Conservation (phyloP, 2,329 filamentous ascomycete genomes). For the Phyllosticta ampelicida region DNA sequence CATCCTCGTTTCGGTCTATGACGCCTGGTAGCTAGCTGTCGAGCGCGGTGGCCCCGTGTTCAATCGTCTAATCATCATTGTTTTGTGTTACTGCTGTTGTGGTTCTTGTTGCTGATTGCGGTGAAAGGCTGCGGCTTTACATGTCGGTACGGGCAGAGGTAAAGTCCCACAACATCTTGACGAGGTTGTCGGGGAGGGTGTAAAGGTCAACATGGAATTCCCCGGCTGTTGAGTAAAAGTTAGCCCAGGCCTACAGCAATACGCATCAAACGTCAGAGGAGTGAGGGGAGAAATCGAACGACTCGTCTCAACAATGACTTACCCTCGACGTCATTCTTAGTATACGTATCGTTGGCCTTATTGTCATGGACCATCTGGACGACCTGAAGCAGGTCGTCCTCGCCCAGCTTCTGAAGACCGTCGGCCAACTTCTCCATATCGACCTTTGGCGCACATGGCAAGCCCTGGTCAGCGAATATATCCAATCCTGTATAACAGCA, state of each 20-base stretch:
- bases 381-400: constrained; percentile 88
- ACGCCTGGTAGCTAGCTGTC: too few relatives aligned
- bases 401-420: constrained; percentile 73
- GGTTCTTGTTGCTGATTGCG: too few relatives aligned
- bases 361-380: constrained; percentile 98
- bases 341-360: constrained; percentile 88
- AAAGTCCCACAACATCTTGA: constrained; percentile 95
- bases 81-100: too few relatives aligned
- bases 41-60: too few relatives aligned
- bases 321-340: constrained; percentile 95
- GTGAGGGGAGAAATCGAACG: not conserved
- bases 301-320: constrained; percentile 31
- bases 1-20: too few relatives aligned
- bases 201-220: constrained; percentile 98
- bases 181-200: constrained; percentile 80
- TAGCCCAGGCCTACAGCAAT: not conserved
- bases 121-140: not conserved
- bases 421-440: constrained; percentile 98
- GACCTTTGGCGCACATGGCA: constrained; percentile 32
- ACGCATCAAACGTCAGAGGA: not conserved
- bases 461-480: not conserved
- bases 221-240: constrained; percentile 48
- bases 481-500: not conserved
- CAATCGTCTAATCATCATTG: too few relatives aligned
- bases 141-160: constrained; percentile 28